Conservation (phyloP, 805 yeast genomes). For the Schwanniomyces vanrijiae region DNA sequence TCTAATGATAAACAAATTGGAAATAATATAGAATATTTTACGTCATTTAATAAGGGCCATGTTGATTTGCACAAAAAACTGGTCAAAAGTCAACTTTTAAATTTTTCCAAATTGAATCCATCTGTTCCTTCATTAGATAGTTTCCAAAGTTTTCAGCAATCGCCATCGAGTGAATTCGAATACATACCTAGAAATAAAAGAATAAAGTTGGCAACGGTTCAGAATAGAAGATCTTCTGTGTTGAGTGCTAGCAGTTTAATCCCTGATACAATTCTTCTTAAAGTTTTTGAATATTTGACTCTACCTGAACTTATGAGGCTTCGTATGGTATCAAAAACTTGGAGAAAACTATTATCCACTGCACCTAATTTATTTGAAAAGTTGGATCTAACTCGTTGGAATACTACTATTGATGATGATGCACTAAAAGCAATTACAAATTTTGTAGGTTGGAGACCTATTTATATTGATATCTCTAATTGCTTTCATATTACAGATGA, state of each 20-base stretch:
- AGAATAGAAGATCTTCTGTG: conserved; percentile 57
- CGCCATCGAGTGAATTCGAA: conserved; percentile 32
- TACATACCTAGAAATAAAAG: conserved; percentile 58
- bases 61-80: neutral
- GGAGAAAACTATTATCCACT: conserved; percentile 64
- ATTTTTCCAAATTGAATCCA: conserved; percentile 42
- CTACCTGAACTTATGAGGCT: conserved; percentile 62
- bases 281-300: conserved; percentile 52
- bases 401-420: conserved; percentile 57
- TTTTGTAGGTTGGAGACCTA: conserved; percentile 71
- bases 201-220: conserved; percentile 45
- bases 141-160: conserved; percentile 22
- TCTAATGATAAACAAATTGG: neutral
- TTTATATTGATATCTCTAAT: conserved; percentile 59
- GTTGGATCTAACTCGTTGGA: conserved; percentile 64
- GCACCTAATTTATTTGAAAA: conserved; percentile 52
- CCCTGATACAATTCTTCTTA: conserved; percentile 58
- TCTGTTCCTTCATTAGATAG: conserved; percentile 29
- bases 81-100: neutral
- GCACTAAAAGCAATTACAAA: conserved; percentile 59
- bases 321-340: conserved; percentile 58
- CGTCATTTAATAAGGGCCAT: neutral
- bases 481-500: conserved; percentile 78
- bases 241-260: conserved; percentile 53
- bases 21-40: neutral